Evolutionary conservation across 2,329 filamentous ascomycete genomes (phyloP).

Genomic region (Huntiella omanensis): DNA sequence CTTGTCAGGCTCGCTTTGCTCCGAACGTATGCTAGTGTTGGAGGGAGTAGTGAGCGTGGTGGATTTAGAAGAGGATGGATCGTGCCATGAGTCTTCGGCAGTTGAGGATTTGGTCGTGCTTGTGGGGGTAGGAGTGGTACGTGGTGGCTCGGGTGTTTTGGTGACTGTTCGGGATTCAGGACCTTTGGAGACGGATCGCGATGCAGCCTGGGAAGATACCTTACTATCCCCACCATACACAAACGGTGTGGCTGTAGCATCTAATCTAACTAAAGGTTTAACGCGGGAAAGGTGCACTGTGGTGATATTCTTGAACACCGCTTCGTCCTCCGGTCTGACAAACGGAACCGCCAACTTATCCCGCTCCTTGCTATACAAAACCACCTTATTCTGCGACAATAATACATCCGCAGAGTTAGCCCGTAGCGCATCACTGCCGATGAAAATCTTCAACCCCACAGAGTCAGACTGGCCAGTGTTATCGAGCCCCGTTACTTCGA

Average conservation of each 20-base stretch:
- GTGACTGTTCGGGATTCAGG: conserved; percentile 1
- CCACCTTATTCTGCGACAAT: conserved; percentile 80
- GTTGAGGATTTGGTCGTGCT: not conserved
- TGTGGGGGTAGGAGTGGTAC: conserved; percentile 8
- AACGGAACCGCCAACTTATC: conserved; percentile 82
- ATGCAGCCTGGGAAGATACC: conserved; percentile 2
- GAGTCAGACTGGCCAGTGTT: conserved; percentile 22
- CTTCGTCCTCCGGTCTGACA: conserved; percentile 77
- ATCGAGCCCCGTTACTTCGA: conserved; percentile 48
- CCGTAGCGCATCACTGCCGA: conserved; percentile 76
- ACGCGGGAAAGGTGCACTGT: conserved; percentile 40
- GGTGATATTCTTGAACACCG: conserved; percentile 56
- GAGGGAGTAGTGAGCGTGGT: conserved; percentile 4
- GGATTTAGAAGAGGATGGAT: conserved; percentile 4
- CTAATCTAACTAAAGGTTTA: conserved; percentile 40
- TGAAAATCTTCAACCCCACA: conserved; percentile 52
- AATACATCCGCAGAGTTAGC: conserved; percentile 77
- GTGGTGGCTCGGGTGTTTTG: conserved; percentile 13
- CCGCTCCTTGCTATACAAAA: conserved; percentile 67
- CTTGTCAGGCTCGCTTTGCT: not conserved
- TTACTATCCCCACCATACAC: conserved; percentile 20
- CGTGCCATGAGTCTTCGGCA: conserved; percentile 4
- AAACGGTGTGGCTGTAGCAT: conserved; percentile 24
- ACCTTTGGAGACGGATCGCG: conserved; percentile 5
- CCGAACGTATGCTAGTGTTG: conserved; percentile 6